phyloP scores from a whole-genome alignment of 2,329 filamentous ascomycete genomes.

The Myriosclerotinia duriaeana region DNA sequence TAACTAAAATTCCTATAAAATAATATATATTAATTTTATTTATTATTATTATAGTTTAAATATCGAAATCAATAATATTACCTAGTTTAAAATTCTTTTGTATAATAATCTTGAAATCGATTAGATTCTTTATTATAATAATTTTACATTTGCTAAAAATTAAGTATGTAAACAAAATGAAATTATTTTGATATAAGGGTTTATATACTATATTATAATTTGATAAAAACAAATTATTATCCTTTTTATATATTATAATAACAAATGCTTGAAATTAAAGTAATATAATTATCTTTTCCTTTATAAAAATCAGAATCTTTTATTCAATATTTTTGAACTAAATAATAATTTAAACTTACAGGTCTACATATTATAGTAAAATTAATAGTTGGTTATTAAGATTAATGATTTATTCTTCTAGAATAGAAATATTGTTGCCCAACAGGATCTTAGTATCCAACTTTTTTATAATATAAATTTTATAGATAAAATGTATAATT shows the following conservation, averaged over 20 bases:
- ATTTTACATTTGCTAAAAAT: not conserved
- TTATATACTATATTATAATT: not conserved
- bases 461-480: not conserved
- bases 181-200: not conserved
- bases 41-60: too few relatives aligned
- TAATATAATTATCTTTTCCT: too few relatives aligned
- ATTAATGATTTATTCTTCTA: not conserved
- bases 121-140: not conserved
- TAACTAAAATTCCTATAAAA: too few relatives aligned
- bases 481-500: not conserved
- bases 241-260: too few relatives aligned
- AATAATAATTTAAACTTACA: not conserved
- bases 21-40: too few relatives aligned
- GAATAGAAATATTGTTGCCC: not conserved
- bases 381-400: not conserved
- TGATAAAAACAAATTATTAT: not conserved
- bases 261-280: too few relatives aligned
- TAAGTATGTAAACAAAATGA: not conserved
- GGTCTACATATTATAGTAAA: not conserved
- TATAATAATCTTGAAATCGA: not conserved
- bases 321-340: not conserved
- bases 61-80: too few relatives aligned
- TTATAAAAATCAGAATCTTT: too few relatives aligned
- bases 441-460: not conserved
- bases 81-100: not conserved